Evolutionary conservation across 1,284 basidiomycete species (phyloP), one percentile per base, ranked within the genome.

Genomic region (Sporisorium sorghi): DNA sequence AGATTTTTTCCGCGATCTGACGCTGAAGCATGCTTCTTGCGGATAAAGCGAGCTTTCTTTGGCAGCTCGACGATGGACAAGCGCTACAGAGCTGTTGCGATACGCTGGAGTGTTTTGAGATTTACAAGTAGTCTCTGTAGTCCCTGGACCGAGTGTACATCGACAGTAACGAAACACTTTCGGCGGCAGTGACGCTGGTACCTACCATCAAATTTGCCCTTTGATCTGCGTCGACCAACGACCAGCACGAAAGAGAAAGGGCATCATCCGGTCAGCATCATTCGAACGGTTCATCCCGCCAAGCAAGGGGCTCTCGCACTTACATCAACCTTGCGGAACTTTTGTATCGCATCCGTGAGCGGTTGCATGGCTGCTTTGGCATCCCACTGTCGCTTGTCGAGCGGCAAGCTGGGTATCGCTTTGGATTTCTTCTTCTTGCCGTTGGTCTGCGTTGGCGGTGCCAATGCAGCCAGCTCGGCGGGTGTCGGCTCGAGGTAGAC

Each of bases 401-500:
- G 40, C 19, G 76, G 76, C 14, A 74, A 10, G 11, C 24, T 58
- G 19, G 46, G 63, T 58, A 73, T 30, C 66, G 59, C 58, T 63
- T 59, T 76, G 32, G 46, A 43, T 54, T 73, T 63, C 69, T 65
- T 68, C 56, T 71, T 66, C 56, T 66, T 67, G 17, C 57, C 58
- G 46, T 46, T 54, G 30, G 28, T 24, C 19, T 23, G 57, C 12
- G 35, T 17, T 37, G 9, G 12, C 15, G 40, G 51, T 26, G 54
- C 54, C 15, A 58, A 17, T 12, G 74, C 66, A 1, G 67, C 74
- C 23, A 77, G 21, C 30, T 81, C 72, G 5, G 74, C 71, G 1
- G 76, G 73, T 23, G 75, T 77, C 42, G 80, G 69, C 35, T 83
- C 80, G 54, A 88, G 88, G 86, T 91, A 97, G 66, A 88, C 86